Conservation (phyloP, 2,329 filamentous ascomycete genomes). For the Didymella pinodella region DNA sequence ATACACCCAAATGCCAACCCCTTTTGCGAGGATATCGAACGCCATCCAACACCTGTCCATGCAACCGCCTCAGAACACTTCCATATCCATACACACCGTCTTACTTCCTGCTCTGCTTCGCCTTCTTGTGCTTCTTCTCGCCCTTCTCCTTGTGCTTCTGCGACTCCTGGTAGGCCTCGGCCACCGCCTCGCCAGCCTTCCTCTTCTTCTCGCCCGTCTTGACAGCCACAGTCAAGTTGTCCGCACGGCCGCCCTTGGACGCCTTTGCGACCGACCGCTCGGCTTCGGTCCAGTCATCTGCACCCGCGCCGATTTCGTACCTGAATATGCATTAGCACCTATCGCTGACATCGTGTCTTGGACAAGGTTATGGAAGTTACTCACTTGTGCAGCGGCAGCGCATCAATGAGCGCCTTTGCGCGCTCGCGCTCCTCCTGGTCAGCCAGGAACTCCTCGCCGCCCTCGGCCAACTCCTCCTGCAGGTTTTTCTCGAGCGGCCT, state of each 20-base stretch:
- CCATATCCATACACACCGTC: neutral
- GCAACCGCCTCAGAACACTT: constrained; percentile 2
- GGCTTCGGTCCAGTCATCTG: constrained; percentile 64
- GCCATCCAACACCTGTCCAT: constrained; percentile 16
- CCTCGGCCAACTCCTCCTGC: constrained; percentile 84
- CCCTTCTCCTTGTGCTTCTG: constrained; percentile 47
- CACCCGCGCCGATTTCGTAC: constrained; percentile 58
- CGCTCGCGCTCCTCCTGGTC: constrained; percentile 71
- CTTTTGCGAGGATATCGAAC: constrained; percentile 22
- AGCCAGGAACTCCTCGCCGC: constrained; percentile 75
- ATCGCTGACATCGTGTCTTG: too few species aligned
- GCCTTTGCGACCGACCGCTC: constrained; percentile 74
- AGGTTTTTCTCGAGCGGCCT: constrained; percentile 74
- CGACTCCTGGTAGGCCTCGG: constrained; percentile 55
- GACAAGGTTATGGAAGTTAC: constrained; percentile 35
- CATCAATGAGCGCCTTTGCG: constrained; percentile 88
- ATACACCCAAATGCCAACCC: neutral
- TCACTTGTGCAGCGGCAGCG: constrained; percentile 86
- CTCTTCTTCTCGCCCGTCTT: constrained; percentile 79
- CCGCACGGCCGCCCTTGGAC: constrained; percentile 55
- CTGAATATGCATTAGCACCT: constrained; percentile 31
- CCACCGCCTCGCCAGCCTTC: constrained; percentile 69
- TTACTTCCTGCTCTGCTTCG: constrained; percentile 21
- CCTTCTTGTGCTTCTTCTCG: constrained; percentile 47
- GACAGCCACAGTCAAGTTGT: constrained; percentile 76